A percentile compares a stretch with the other conserved stretches of the same genome.
These are phyloP conservation scores for Tremella mesenterica DNA, from an alignment of 768 basidiomycete genomes.

Conservation along the genomic window DNA sequence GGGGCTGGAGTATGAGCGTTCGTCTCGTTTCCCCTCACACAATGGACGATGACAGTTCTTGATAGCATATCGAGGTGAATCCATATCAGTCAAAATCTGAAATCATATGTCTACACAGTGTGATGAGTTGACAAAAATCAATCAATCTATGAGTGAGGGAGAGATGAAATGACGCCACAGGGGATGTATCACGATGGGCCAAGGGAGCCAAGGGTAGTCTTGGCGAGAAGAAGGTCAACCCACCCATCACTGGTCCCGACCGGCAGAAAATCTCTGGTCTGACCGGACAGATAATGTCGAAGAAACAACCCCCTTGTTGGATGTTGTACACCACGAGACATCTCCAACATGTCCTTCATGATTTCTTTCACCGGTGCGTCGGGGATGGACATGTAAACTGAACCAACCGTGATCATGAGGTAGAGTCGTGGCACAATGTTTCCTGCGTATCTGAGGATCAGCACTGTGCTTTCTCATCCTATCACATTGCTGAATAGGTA, in stretches of 20 bases:
- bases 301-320: conserved; percentile 95
- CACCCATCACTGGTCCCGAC: conserved; percentile 76
- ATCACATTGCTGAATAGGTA: too few relatives aligned
- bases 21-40: too few relatives aligned
- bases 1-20: conserved; percentile 51
- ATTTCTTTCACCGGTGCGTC: conserved; percentile 98
- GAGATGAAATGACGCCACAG: too few relatives aligned
- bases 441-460: conserved; percentile 32
- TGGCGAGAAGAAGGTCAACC: conserved; percentile 13
- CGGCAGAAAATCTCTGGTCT: conserved; percentile 92
- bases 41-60: too few relatives aligned
- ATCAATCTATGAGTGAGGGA: too few relatives aligned
- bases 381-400: conserved; percentile 96
- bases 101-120: too few relatives aligned
- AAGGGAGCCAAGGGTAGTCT: neutral
- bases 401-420: conserved; percentile 99
- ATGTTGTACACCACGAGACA: conserved; percentile 93
- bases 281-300: conserved; percentile 90
- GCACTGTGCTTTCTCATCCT: too few relatives aligned
- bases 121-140: too few relatives aligned
- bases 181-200: too few relatives aligned
- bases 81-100: neutral
- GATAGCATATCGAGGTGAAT: neutral
- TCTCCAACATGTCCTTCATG: conserved; percentile 99
- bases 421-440: conserved; percentile 48